Evolutionary conservation across 2,329 filamentous ascomycete genomes (phyloP).

Genomic region (Periconia sp.): DNA sequence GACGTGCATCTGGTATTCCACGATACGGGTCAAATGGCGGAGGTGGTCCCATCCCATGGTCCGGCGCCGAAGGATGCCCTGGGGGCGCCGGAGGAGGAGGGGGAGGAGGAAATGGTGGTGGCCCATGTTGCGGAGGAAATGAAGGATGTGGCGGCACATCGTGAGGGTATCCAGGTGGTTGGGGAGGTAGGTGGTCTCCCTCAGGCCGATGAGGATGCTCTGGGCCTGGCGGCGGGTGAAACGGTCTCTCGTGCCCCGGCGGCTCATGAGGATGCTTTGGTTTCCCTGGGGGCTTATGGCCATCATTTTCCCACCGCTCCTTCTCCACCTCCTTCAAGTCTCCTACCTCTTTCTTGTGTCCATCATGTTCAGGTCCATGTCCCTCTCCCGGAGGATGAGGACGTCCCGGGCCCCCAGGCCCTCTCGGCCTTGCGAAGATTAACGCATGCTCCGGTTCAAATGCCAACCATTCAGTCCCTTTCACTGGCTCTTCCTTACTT

Average conservation of each 20-base stretch:
- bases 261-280: conserved; percentile 7
- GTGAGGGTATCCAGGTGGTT: too few species aligned
- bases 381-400: conserved; percentile 6
- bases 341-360: background rate
- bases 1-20: too few species aligned
- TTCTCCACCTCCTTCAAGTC: background rate
- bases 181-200: background rate
- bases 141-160: background rate
- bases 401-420: conserved; percentile 4
- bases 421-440: conserved; percentile 59
- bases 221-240: background rate
- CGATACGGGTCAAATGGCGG: too few species aligned
- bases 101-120: background rate
- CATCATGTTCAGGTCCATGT: background rate
- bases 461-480: conserved; percentile 71
- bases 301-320: background rate
- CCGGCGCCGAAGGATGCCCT: too few species aligned
- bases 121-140: background rate
- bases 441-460: conserved; percentile 79
- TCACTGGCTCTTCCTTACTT: conserved; percentile 51
- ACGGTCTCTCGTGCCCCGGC: background rate
- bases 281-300: background rate
- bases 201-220: background rate
- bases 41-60: too few species aligned
- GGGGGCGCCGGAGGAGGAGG: background rate